phyloP scores from a whole-genome alignment of 805 yeast species.

The Wickerhamiella sorbophila region DNA sequence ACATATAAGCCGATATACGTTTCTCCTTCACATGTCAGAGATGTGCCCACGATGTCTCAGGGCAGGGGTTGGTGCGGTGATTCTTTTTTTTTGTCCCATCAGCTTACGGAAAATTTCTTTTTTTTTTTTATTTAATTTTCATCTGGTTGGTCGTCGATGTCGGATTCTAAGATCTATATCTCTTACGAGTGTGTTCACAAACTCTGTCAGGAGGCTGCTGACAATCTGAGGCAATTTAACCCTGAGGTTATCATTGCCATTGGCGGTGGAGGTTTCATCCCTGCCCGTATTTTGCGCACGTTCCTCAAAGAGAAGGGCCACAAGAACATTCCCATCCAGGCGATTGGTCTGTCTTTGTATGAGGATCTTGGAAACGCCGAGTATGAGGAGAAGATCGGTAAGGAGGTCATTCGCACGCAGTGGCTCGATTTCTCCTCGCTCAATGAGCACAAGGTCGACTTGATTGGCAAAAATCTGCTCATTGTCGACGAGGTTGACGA shows the following conservation, averaged over 20 bases:
- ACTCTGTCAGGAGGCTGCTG: constrained; percentile 58
- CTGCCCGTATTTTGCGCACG: constrained; percentile 90
- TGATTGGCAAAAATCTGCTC: constrained; percentile 66
- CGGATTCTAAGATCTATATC: constrained; percentile 32
- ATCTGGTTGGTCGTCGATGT: no score
- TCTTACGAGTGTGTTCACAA: constrained; percentile 75
- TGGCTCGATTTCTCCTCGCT: constrained; percentile 77
- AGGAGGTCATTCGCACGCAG: constrained; percentile 75
- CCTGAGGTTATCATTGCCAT: constrained; percentile 90
- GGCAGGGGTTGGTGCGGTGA: no score
- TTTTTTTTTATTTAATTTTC: no score
- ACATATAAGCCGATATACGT: no score
- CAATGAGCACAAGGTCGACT: constrained; percentile 51
- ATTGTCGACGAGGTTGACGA: constrained; percentile 89
- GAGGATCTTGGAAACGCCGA: constrained; percentile 53
- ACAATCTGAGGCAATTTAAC: constrained; percentile 42
- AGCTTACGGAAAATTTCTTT: no score
- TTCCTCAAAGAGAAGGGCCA: constrained; percentile 78
- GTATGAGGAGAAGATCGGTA: constrained; percentile 46
- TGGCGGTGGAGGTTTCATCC: constrained; percentile 95
- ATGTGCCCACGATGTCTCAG: no score
- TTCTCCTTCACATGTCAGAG: no score
- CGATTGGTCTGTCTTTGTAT: constrained; percentile 81
- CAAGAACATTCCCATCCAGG: constrained; percentile 86
- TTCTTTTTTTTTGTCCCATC: no score